Conservation (phyloP, 345 rosid genomes). For the Arabidopsis thaliana region DNA sequence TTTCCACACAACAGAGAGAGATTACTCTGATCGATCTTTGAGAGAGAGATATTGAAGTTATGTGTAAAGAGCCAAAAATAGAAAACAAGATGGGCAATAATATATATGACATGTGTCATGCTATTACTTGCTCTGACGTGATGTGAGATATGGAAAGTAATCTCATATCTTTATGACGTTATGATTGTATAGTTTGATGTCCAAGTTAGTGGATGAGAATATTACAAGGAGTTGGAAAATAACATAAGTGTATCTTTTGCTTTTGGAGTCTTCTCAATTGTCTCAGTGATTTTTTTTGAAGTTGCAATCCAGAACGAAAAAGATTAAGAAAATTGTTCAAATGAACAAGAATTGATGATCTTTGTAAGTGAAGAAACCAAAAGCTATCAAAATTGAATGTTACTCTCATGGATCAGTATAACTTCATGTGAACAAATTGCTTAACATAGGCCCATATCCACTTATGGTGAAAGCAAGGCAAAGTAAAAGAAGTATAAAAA, state of each 20-base stretch:
- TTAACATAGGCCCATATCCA: too few relatives aligned
- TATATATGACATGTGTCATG: slow-evolving; percentile 16
- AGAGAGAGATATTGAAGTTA: neutral
- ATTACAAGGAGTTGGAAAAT: neutral
- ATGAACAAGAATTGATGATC: neutral
- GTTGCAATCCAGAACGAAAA: too few relatives aligned
- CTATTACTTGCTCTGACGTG: slow-evolving; percentile 16
- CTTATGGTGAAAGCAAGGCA: neutral
- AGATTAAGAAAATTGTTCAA: too few relatives aligned
- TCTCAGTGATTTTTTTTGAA: too few relatives aligned
- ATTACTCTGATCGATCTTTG: slow-evolving; percentile 37
- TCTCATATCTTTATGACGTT: slow-evolving; percentile 12
- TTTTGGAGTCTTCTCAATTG: too few relatives aligned
- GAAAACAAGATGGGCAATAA: slow-evolving; percentile 9
- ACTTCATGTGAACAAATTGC: neutral
- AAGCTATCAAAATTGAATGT: neutral
- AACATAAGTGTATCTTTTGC: too few relatives aligned
- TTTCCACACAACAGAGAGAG: slow-evolving; percentile 23
- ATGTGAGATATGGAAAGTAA: slow-evolving; percentile 22
- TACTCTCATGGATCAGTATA: neutral
- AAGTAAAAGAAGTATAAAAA: too few relatives aligned
- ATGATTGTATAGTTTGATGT: slow-evolving; percentile 30
- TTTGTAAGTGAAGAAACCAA: neutral
- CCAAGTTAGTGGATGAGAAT: slow-evolving; percentile 31
- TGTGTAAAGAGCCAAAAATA: slow-evolving; percentile 35